Conservation (phyloP, 192 early-diverging fungal species). For the Coemansia sp. region DNA sequence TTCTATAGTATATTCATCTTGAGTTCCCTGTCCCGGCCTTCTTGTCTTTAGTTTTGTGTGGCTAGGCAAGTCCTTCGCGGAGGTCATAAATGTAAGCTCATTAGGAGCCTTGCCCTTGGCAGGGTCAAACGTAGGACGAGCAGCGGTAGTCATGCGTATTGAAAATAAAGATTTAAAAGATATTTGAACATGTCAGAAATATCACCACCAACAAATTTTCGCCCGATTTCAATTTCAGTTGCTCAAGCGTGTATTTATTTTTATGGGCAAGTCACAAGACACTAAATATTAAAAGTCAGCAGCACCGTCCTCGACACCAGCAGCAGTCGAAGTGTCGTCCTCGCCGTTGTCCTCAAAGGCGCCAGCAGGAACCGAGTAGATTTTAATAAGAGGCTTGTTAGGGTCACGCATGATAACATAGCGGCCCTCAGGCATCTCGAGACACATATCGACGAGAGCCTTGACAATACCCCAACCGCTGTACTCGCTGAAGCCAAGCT, state of each 20-base stretch:
- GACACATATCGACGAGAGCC: slow-evolving; percentile 87
- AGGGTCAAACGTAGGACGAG: slow-evolving; percentile 77
- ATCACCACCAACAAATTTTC: not conserved
- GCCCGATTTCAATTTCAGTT: not conserved
- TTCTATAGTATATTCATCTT: slow-evolving; percentile 60
- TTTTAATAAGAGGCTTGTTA: slow-evolving; percentile 85
- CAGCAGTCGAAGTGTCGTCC: slow-evolving; percentile 14
- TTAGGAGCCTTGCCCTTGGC: slow-evolving; percentile 68
- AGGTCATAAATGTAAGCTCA: slow-evolving; percentile 65
- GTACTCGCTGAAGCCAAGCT: slow-evolving; percentile 83
- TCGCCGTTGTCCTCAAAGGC: slow-evolving; percentile 62
- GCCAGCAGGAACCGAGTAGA: slow-evolving; percentile 78
- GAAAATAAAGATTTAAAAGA: not conserved
- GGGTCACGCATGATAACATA: slow-evolving; percentile 96
- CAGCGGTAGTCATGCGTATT: slow-evolving; percentile 63
- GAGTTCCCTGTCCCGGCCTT: slow-evolving; percentile 67
- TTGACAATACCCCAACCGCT: slow-evolving; percentile 98
- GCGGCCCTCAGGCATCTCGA: slow-evolving; percentile 88
- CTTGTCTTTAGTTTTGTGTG: slow-evolving; percentile 81
- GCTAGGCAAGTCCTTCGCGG: slow-evolving; percentile 70
- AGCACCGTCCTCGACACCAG: slow-evolving; percentile 3
- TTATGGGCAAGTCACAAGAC: not conserved
- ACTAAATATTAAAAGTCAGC: slow-evolving; percentile 3
- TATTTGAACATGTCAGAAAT: not conserved
- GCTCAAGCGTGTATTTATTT: not conserved